These are phyloP conservation scores for Solanum bulbocastanum DNA, from an alignment of 257 asterid genomes.

Conservation along the genomic window DNA sequence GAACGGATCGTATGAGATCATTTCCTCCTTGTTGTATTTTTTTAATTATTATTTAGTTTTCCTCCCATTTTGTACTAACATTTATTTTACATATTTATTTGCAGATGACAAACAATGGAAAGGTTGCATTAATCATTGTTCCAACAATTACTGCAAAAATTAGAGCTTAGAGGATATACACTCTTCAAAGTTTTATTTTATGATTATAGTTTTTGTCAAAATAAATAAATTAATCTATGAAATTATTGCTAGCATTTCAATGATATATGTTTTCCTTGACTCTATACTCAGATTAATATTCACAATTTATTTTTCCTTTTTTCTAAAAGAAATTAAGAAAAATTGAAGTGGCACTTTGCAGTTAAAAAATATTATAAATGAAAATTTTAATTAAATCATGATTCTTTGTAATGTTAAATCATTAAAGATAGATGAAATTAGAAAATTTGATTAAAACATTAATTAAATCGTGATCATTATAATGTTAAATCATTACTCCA, in stretches of 20 bases:
- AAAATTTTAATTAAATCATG: neutral
- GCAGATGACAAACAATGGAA: neutral
- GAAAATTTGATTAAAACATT: too few relatives aligned
- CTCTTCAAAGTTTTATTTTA: neutral
- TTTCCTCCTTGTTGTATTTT: neutral
- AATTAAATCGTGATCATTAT: too few relatives aligned
- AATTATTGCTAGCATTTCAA: neutral
- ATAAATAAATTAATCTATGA: neutral
- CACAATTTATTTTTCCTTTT: neutral
- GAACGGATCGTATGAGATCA: neutral
- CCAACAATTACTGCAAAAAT: neutral
- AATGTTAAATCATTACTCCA: too few relatives aligned
- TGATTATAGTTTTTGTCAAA: neutral
- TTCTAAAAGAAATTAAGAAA: neutral
- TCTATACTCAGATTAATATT: neutral
- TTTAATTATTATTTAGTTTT: neutral
- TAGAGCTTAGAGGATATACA: neutral
- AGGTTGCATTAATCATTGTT: neutral
- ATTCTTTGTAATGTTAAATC: neutral
- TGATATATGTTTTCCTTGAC: neutral
- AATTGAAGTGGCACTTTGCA: neutral
- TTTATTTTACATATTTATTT: neutral
- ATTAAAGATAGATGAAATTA: neutral
- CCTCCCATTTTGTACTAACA: neutral
- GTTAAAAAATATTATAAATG: neutral